Percentiles rank a stretch among this genome's conserved stretches.
Evolutionary conservation across 2,329 filamentous ascomycete species (phyloP).

Genomic region (Fusarium globosum): DNA sequence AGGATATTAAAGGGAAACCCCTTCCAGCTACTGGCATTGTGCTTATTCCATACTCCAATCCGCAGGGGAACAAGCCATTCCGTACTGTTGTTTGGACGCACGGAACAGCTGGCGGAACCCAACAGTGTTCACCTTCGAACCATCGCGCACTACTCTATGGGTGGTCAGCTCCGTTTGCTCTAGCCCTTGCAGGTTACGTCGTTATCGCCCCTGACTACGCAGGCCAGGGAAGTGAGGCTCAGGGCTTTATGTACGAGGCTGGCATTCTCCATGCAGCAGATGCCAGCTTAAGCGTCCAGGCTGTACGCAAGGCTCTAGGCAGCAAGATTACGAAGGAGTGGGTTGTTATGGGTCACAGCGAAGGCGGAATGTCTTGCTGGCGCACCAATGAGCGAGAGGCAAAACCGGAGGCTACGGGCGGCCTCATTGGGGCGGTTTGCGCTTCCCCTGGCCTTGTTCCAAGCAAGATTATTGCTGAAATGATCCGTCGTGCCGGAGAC

Average conservation of each 20-base stretch:
- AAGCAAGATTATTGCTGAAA: neutral
- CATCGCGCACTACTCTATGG: slow-evolving; percentile 38
- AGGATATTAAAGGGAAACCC: neutral
- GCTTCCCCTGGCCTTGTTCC: slow-evolving; percentile 2
- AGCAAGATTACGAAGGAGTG: slow-evolving; percentile 31
- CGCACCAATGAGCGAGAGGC: slow-evolving; percentile 41
- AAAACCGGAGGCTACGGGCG: neutral
- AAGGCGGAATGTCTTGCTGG: slow-evolving; percentile 42
- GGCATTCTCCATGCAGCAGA: slow-evolving; percentile 37
- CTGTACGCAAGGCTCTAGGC: slow-evolving; percentile 26
- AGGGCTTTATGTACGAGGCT: slow-evolving; percentile 36
- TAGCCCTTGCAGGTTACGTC: slow-evolving; percentile 22
- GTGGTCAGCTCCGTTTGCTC: slow-evolving; percentile 32
- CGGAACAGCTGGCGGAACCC: slow-evolving; percentile 37
- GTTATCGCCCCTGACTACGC: slow-evolving; percentile 17
- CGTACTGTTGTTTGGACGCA: slow-evolving; percentile 42
- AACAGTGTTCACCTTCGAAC: slow-evolving; percentile 41
- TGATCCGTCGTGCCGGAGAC: neutral
- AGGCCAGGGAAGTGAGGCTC: slow-evolving; percentile 22
- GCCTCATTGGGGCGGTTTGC: neutral
- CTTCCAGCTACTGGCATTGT: neutral
- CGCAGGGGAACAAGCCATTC: neutral
- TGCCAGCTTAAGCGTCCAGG: slow-evolving; percentile 21
- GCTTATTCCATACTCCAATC: neutral
- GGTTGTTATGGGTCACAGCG: slow-evolving; percentile 40